Conservation (phyloP, 257 asterid genomes). For the Primulina huaijiensis region DNA sequence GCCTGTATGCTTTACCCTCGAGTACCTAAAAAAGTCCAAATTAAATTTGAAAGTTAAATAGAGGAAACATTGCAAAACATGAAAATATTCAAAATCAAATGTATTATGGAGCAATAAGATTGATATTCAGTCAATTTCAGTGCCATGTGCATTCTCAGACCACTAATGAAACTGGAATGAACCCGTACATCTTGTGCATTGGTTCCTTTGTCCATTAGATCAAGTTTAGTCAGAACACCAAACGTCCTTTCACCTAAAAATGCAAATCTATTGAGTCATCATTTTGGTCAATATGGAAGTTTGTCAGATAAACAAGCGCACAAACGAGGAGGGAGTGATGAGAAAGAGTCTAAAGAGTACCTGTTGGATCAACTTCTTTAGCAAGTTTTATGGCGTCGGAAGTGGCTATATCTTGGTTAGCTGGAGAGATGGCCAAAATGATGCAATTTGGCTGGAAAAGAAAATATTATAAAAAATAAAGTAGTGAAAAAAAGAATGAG, state of each 20-base stretch:
- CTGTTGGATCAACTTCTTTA: slow-evolving; percentile 93
- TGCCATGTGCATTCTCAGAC: slow-evolving; percentile 8
- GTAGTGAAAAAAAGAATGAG: slow-evolving; percentile 1
- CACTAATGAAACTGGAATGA: slow-evolving; percentile 15
- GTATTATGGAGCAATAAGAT: slow-evolving; percentile 19
- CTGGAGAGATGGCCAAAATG: slow-evolving; percentile 96
- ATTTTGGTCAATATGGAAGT: slow-evolving; percentile 9
- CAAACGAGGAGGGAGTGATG: background rate
- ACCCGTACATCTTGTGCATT: slow-evolving; percentile 83
- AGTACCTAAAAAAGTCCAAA: slow-evolving; percentile 57
- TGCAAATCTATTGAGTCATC: slow-evolving; percentile 7
- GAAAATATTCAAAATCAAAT: slow-evolving; percentile 10
- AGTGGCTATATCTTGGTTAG: slow-evolving; percentile 98
- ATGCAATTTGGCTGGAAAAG: slow-evolving; percentile 81
- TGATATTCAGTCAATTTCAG: slow-evolving; percentile 11
- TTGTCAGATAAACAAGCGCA: slow-evolving; percentile 4
- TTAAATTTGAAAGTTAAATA: slow-evolving; percentile 18
- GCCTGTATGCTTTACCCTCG: slow-evolving; percentile 91
- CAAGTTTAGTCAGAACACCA: slow-evolving; percentile 94
- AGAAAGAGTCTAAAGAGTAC: slow-evolving; percentile 33
- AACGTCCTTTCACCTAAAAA: slow-evolving; percentile 88
- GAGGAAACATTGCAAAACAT: background rate
- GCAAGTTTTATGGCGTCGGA: slow-evolving; percentile 98
- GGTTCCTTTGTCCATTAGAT: slow-evolving; percentile 95
- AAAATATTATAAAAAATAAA: slow-evolving; percentile 4